These are phyloP conservation scores for Hypoxylon sp. DNA, from an alignment of 2,329 filamentous ascomycete species.

Conservation along the genomic window DNA sequence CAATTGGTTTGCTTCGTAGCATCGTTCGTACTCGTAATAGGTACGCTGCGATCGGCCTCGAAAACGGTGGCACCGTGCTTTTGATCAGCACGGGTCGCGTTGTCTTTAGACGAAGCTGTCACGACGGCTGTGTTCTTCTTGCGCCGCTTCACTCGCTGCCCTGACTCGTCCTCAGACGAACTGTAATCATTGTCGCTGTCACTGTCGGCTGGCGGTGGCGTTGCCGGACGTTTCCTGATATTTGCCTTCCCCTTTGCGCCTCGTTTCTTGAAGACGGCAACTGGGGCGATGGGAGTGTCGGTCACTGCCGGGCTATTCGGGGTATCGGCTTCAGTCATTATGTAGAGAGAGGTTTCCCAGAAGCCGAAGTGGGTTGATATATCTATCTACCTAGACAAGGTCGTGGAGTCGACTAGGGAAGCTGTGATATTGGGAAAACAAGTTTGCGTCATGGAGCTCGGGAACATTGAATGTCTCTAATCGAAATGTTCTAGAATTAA, in stretches of 20 bases:
- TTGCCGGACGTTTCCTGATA: slow-evolving; percentile 83
- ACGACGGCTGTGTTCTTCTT: slow-evolving; percentile 77
- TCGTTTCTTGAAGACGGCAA: slow-evolving; percentile 88
- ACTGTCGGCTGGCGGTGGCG: slow-evolving; percentile 75
- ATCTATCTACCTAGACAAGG: neutral
- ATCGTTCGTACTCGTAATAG: slow-evolving; percentile 79
- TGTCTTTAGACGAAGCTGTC: slow-evolving; percentile 71
- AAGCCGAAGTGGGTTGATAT: neutral
- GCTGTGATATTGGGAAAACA: slow-evolving; percentile 2
- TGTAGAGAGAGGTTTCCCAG: neutral
- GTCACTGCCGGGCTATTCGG: slow-evolving; percentile 30
- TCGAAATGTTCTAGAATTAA: slow-evolving; percentile 36
- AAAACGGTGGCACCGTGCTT: slow-evolving; percentile 67
- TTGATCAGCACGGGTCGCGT: slow-evolving; percentile 54
- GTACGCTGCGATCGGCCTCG: slow-evolving; percentile 71
- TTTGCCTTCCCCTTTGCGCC: slow-evolving; percentile 80
- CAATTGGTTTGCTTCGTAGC: slow-evolving; percentile 91
- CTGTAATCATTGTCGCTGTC: slow-evolving; percentile 73
- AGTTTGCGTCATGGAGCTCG: slow-evolving; percentile 23
- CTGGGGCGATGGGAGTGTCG: slow-evolving; percentile 59
- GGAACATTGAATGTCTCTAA: slow-evolving; percentile 21
- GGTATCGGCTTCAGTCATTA: slow-evolving; percentile 41
- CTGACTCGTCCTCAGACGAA: slow-evolving; percentile 81
- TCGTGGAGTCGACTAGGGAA: neutral
- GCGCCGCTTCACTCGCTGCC: slow-evolving; percentile 82